Conservation (phyloP, 1,284 basidiomycete species). For the Ganoderma boninense region DNA sequence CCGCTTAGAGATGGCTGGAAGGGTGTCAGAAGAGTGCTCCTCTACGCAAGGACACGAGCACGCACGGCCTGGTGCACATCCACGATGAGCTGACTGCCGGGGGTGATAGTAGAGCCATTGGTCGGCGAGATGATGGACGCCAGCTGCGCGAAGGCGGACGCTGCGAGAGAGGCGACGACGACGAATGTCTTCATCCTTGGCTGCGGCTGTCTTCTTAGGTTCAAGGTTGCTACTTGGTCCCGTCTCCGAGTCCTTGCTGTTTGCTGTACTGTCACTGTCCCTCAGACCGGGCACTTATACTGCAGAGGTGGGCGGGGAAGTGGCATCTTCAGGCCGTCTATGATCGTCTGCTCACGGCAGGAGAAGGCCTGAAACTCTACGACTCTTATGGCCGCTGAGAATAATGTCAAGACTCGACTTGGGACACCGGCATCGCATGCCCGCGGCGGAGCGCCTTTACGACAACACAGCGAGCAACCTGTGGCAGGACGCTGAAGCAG, state of each 20-base stretch:
- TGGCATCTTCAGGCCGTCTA: background rate
- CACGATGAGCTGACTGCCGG: constrained; percentile 21
- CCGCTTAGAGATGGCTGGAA: constrained; percentile 18
- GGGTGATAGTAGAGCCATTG: constrained; percentile 18
- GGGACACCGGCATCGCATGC: background rate
- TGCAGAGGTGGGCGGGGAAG: background rate
- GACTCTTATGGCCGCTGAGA: background rate
- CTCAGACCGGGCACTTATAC: background rate
- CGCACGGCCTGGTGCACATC: constrained; percentile 28
- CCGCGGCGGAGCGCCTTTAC: too few relatives aligned
- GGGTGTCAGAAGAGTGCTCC: background rate
- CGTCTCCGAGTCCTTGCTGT: too few relatives aligned
- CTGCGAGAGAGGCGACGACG: constrained; percentile 25
- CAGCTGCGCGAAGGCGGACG: constrained; percentile 27
- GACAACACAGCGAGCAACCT: background rate
- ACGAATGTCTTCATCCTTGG: constrained; percentile 24
- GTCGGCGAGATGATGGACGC: constrained; percentile 25
- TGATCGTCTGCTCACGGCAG: background rate
- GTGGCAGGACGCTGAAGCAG: background rate
- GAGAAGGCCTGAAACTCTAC: background rate
- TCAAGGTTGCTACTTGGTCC: background rate
- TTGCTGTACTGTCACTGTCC: background rate
- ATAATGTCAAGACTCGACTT: background rate
- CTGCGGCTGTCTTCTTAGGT: background rate
- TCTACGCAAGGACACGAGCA: background rate